Evolutionary conservation across 139 green algal species (phyloP), one percentile per base, ranked within the genome.

Genomic region (Chlamydomonas applanata): DNA sequence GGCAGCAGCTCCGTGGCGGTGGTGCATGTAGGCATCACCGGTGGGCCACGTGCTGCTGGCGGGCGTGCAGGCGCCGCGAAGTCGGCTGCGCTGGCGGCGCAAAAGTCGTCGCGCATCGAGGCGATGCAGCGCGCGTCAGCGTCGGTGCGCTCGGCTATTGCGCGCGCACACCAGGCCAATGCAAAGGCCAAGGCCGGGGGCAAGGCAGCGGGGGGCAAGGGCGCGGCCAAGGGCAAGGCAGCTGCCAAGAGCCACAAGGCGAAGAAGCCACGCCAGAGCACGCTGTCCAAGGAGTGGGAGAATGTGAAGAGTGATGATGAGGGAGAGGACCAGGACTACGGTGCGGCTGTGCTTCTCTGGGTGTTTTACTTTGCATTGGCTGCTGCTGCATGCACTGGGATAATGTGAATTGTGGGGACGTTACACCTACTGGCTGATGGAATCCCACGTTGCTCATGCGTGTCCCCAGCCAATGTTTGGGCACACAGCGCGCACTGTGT

Each of bases 261-360:
- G 4, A 66, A 66, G 59, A 66, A 66, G 59, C n/a, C 30, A 4
- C 59, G 59, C 3, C 59, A 66, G 11, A 66, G 59, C 59, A 66
- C 29, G 3, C 59, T 66, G 2, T 66, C 59, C 59, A 66, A 66
- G 59, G n/a, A 66, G 59, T 30, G 29, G 59, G 59, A 29, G 24
- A 29, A 30, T 9, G n/a, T 22, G 59, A 66, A 66, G 25, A 66
- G 59, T 35, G 59, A 66, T 22, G 59, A 66, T 66, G 59, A 66
- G 59, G 59, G 59, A 35, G n/a, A 29, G 24, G 59, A 66, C n/a
- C 30, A 66, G 40, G 40, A 49, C 40, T 49, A 49, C 40, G 40
- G 40, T 49, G 40, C 7, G 40, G 40, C 40, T 19, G 7, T 11
- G 11, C 40, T 49, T 11, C 7, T n/a, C n/a, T n/a, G n/a, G n/a